These are phyloP conservation scores for Aspergillus luchuensis DNA, from an alignment of 2,329 filamentous ascomycete genomes.

Conservation along the genomic window DNA sequence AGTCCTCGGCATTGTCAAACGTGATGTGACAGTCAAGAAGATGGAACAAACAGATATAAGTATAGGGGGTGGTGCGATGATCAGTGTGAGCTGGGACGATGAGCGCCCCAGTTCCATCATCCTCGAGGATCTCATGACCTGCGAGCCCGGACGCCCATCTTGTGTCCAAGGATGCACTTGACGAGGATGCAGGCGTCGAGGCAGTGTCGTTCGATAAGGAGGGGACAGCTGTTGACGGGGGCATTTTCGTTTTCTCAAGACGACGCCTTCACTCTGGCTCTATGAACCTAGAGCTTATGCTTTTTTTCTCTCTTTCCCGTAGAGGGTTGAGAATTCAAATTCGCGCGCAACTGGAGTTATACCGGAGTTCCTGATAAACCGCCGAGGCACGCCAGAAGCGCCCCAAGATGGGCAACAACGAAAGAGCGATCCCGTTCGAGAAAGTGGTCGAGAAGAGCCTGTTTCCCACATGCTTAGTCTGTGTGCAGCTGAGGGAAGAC, in stretches of 20 bases:
- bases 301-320: not conserved
- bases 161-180: conserved; percentile 36
- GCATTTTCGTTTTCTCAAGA: not conserved
- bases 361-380: not conserved
- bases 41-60: conserved; percentile 48
- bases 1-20: conserved; percentile 41
- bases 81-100: conserved; percentile 25
- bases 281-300: no score
- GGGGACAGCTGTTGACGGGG: conserved; percentile 30
- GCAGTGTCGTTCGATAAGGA: conserved; percentile 33
- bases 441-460: conserved; percentile 21
- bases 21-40: conserved; percentile 46
- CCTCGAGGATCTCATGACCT: conserved; percentile 28
- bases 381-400: conserved; percentile 5
- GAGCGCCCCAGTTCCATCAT: conserved; percentile 34
- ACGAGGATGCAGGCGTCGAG: conserved; percentile 31
- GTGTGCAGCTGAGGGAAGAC: conserved; percentile 18
- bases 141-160: conserved; percentile 26
- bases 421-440: conserved; percentile 21
- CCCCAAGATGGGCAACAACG: conserved; percentile 5
- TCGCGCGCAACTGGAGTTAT: not conserved
- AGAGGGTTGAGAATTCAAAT: not conserved
- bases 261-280: not conserved
- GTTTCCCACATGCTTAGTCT: conserved; percentile 27
- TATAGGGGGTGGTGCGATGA: conserved; percentile 15